Percentiles rank a stretch among this genome's conserved stretches.
Evolutionary conservation across 805 yeast species (phyloP).

Genomic region (Cyberlindnera veronae): DNA sequence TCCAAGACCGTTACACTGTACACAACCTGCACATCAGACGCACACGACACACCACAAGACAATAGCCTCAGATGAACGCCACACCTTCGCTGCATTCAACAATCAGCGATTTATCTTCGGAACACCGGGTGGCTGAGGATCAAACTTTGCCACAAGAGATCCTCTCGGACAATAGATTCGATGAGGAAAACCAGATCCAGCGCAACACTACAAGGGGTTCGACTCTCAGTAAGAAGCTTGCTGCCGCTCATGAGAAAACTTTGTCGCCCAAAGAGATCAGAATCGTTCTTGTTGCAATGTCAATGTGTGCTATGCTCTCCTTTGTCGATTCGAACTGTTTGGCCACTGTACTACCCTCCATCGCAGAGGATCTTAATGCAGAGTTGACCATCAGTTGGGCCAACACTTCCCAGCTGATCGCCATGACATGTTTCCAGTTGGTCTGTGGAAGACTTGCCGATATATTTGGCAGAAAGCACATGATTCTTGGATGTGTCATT

Average conservation of each 20-base stretch:
- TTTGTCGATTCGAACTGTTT: conserved; percentile 22
- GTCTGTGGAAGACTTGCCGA: conserved; percentile 54
- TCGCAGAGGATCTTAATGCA: conserved; percentile 46
- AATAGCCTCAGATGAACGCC: not conserved
- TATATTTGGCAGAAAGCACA: conserved; percentile 50
- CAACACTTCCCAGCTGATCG: conserved; percentile 51
- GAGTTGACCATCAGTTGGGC: conserved; percentile 55
- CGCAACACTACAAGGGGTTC: conserved; percentile 6
- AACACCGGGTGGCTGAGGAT: not conserved
- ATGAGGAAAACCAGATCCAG: conserved; percentile 8
- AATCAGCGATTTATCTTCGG: not conserved
- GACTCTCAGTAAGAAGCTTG: conserved; percentile 14
- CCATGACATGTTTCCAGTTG: conserved; percentile 51
- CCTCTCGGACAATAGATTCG: not conserved
- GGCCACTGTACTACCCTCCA: conserved; percentile 32
- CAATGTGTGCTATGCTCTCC: conserved; percentile 19
- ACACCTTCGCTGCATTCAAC: not conserved
- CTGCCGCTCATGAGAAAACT: conserved; percentile 19
- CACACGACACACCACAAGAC: too few relatives aligned
- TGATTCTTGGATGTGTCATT: conserved; percentile 38
- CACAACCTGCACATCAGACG: too few relatives aligned
- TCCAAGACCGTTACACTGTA: too few relatives aligned
- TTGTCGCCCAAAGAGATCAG: conserved; percentile 12
- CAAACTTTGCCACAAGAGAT: not conserved
- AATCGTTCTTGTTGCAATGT: conserved; percentile 16